Percentiles rank a stretch among this genome's conserved stretches.
These are phyloP conservation scores for Camptophora hylomeconis DNA, from an alignment of 2,329 filamentous ascomycete genomes.

Conservation along the genomic window DNA sequence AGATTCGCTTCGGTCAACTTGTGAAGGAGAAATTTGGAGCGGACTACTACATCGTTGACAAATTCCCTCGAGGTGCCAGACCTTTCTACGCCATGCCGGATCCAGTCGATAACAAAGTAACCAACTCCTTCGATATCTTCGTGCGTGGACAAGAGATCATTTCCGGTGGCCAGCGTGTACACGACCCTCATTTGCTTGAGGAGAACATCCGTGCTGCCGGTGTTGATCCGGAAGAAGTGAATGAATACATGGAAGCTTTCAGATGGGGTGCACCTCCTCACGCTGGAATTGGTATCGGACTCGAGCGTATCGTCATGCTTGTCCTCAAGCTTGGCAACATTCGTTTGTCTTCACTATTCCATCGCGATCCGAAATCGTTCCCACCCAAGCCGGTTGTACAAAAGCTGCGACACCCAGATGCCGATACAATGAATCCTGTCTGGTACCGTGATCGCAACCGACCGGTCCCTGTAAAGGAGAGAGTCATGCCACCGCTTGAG, in stretches of 20 bases:
- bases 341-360: slow-evolving; percentile 74
- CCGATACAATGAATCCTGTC: slow-evolving; percentile 62
- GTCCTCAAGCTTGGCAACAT: slow-evolving; percentile 81
- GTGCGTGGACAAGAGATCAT: slow-evolving; percentile 86
- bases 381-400: slow-evolving; percentile 51
- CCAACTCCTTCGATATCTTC: slow-evolving; percentile 93
- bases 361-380: slow-evolving; percentile 76
- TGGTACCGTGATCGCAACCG: slow-evolving; percentile 40
- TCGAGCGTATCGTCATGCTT: slow-evolving; percentile 80
- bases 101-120: slow-evolving; percentile 55
- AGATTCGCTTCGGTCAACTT: slow-evolving; percentile 72
- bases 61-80: slow-evolving; percentile 71
- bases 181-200: slow-evolving; percentile 61
- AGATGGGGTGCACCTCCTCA: slow-evolving; percentile 81
- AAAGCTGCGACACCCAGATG: slow-evolving; percentile 70
- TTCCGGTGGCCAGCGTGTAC: slow-evolving; percentile 85
- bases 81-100: slow-evolving; percentile 90
- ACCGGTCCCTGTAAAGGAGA: slow-evolving; percentile 28
- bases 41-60: slow-evolving; percentile 90
- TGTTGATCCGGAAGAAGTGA: slow-evolving; percentile 69
- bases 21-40: slow-evolving; percentile 78
- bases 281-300: slow-evolving; percentile 75
- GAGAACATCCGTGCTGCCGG: slow-evolving; percentile 64
- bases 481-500: slow-evolving; percentile 59
- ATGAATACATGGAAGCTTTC: slow-evolving; percentile 81